Evolutionary conservation across 2,329 filamentous ascomycete species (phyloP).

Genomic region (Chrysosporium keratinophilum): DNA sequence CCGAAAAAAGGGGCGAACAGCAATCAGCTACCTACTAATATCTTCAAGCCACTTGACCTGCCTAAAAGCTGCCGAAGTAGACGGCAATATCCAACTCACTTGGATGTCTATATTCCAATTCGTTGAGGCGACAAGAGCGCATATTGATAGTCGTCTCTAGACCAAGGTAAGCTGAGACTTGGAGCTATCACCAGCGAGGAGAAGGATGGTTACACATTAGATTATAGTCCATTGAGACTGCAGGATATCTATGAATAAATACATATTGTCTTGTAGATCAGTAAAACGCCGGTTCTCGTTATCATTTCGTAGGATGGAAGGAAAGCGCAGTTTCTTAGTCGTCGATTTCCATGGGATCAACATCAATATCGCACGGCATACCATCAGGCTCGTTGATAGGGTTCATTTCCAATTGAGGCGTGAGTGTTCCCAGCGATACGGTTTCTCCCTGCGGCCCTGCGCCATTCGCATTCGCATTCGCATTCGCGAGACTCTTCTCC

Average conservation of each 20-base stretch:
- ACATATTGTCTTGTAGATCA: background rate
- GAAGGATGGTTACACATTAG: too few species aligned
- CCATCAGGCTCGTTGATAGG: background rate
- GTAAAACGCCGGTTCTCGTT: background rate
- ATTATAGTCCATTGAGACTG: background rate
- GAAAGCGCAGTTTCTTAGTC: background rate
- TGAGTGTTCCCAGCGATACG: background rate
- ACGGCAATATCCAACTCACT: too few species aligned
- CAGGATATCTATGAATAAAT: background rate
- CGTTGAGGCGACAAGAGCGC: too few species aligned
- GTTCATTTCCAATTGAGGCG: background rate
- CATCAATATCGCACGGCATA: constrained; percentile 10
- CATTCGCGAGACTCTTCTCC: constrained; percentile 42
- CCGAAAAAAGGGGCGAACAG: too few species aligned
- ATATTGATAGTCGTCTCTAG: too few species aligned
- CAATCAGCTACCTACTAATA: too few species aligned
- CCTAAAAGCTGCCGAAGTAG: too few species aligned
- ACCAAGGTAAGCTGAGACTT: too few species aligned
- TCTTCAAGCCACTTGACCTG: too few species aligned
- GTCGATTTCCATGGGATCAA: constrained; percentile 27
- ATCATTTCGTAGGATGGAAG: background rate
- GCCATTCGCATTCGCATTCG: constrained; percentile 27
- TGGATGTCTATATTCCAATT: too few species aligned
- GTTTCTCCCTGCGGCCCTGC: constrained; percentile 12
- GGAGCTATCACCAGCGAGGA: too few species aligned